Evolutionary conservation across 2,329 filamentous ascomycete species (phyloP).

Genomic region (Colletotrichum magnum): DNA sequence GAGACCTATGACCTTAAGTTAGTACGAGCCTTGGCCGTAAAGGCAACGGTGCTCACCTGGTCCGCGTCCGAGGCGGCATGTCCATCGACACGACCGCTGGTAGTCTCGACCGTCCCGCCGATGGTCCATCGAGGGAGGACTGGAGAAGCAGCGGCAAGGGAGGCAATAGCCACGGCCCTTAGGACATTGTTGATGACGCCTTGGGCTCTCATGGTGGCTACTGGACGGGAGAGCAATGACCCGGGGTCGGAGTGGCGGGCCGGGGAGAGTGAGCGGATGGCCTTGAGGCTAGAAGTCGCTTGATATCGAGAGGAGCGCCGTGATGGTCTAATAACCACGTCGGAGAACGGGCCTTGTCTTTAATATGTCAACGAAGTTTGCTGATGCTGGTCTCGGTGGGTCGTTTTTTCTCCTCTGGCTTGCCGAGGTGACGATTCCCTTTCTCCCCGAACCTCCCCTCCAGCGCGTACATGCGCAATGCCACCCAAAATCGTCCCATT

Average conservation of each 20-base stretch:
- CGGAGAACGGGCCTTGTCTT: conserved; percentile 24
- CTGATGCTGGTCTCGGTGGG: conserved; percentile 9
- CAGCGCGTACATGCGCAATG: conserved; percentile 5
- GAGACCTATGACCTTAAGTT: conserved; percentile 24
- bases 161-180: conserved; percentile 15
- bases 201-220: conserved; percentile 34
- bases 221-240: conserved; percentile 25
- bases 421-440: conserved; percentile 6
- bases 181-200: conserved; percentile 24
- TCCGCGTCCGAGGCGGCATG: conserved; percentile 31
- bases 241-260: conserved; percentile 21
- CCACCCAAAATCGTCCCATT: conserved; percentile 30
- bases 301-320: conserved; percentile 21
- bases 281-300: background rate
- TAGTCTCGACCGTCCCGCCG: conserved; percentile 28
- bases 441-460: conserved; percentile 7
- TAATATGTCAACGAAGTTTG: conserved; percentile 39
- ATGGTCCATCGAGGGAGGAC: conserved; percentile 29
- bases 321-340: background rate
- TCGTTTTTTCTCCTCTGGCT: background rate
- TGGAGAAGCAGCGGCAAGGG: conserved; percentile 9
- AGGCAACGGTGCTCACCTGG: background rate
- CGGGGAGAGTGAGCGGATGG: background rate
- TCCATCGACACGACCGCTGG: conserved; percentile 30
- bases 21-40: background rate